phyloP scores from a whole-genome alignment of 139 green algal genomes.

The Edaphochlamys debaryana region DNA sequence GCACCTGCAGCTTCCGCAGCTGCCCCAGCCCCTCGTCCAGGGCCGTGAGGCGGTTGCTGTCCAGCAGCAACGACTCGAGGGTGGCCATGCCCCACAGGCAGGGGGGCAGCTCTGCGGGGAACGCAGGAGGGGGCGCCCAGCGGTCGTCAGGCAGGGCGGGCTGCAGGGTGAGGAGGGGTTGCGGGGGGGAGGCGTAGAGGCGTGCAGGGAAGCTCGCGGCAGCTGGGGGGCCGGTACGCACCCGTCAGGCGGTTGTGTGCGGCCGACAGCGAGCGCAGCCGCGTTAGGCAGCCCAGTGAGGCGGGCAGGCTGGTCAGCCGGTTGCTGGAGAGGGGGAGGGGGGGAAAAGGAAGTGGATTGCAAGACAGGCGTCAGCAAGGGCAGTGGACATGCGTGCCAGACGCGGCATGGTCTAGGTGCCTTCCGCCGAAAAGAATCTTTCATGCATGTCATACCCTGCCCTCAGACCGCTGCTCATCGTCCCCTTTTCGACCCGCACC shows the following conservation, averaged over 20 bases:
- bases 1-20: slow-evolving; percentile 19
- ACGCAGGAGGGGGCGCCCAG: too few relatives aligned
- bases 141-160: too few relatives aligned
- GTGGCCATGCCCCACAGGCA: neutral
- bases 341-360: neutral
- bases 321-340: slow-evolving; percentile 8
- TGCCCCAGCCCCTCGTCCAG: slow-evolving; percentile 21
- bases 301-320: slow-evolving; percentile 13
- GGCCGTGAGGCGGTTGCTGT: neutral
- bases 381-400: neutral
- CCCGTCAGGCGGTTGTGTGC: slow-evolving; percentile 26
- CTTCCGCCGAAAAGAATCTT: too few relatives aligned
- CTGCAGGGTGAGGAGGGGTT: too few relatives aligned
- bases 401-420: too few relatives aligned
- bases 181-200: too few relatives aligned
- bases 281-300: slow-evolving; percentile 16
- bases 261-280: slow-evolving; percentile 22
- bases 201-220: too few relatives aligned
- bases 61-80: slow-evolving; percentile 15
- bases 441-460: too few relatives aligned
- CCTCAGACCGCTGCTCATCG: too few relatives aligned
- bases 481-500: too few relatives aligned
- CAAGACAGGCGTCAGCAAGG: neutral
- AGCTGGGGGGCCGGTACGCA: too few relatives aligned
- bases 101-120: slow-evolving; percentile 7